phyloP scores from a whole-genome alignment of 2,329 filamentous ascomycete genomes.

The Gaeumannomyces sp. region DNA sequence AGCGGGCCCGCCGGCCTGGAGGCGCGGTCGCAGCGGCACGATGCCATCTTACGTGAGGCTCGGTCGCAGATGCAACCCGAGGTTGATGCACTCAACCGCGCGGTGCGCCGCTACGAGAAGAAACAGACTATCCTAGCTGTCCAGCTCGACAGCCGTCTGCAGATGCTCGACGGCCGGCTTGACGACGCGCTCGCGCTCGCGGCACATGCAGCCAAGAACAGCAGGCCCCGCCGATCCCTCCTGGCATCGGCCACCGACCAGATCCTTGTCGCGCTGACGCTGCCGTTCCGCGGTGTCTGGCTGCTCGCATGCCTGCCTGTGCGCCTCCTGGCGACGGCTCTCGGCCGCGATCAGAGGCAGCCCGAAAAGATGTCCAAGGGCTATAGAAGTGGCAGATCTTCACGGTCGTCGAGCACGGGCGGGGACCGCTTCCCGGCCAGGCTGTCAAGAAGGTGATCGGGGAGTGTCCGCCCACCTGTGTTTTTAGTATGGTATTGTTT shows the following conservation, averaged over 20 bases:
- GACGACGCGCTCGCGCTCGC: conserved; percentile 77
- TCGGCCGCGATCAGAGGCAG: background rate
- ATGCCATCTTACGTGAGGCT: conserved; percentile 46
- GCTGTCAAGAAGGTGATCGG: background rate
- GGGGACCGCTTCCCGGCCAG: background rate
- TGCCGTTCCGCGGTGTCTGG: conserved; percentile 5
- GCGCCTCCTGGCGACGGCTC: background rate
- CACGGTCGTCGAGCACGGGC: conserved; percentile 3
- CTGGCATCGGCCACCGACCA: conserved; percentile 32
- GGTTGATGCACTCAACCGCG: conserved; percentile 80
- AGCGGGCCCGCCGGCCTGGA: conserved; percentile 7
- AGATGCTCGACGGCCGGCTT: conserved; percentile 62
- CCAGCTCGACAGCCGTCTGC: conserved; percentile 70
- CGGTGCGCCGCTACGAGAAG: conserved; percentile 87
- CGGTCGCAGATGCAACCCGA: conserved; percentile 68
- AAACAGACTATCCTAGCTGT: conserved; percentile 68
- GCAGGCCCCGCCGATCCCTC: conserved; percentile 26
- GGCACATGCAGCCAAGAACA: conserved; percentile 60
- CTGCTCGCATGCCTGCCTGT: background rate
- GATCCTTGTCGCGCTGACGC: conserved; percentile 26
- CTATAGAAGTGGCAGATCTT: conserved; percentile 7
- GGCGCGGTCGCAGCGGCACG: conserved; percentile 9
- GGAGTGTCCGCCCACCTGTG: too few relatives aligned
- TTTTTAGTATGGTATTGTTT: background rate
- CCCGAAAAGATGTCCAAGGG: background rate